Evolutionary conservation across 441 rosid genomes (phyloP).

Genomic region (Croton laevigatus): DNA sequence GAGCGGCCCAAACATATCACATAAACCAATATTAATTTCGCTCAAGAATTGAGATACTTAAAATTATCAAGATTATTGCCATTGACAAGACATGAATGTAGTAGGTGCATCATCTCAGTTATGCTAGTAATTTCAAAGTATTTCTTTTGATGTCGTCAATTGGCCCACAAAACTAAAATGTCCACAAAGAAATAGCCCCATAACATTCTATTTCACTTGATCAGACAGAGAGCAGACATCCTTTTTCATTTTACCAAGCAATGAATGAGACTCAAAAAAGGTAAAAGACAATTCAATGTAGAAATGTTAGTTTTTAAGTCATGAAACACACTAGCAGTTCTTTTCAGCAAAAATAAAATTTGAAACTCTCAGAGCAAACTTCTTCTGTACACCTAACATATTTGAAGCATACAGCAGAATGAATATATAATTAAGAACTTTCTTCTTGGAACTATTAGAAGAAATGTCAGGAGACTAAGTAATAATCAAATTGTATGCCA

Average conservation of each 20-base stretch:
- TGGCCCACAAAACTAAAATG: slow-evolving; percentile 16
- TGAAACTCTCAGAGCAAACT: background rate
- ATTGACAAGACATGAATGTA: slow-evolving; percentile 6
- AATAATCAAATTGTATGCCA: slow-evolving; percentile 6
- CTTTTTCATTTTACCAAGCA: background rate
- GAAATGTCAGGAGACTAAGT: background rate
- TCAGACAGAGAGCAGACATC: background rate
- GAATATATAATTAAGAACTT: background rate
- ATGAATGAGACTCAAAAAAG: background rate
- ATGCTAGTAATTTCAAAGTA: background rate
- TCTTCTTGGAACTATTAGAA: background rate
- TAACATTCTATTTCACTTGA: slow-evolving; percentile 2
- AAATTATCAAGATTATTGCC: background rate
- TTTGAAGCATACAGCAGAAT: background rate
- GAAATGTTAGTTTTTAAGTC: background rate
- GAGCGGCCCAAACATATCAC: background rate
- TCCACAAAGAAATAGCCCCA: background rate
- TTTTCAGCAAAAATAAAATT: background rate
- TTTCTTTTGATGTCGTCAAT: background rate
- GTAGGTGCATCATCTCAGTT: background rate
- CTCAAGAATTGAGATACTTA: background rate
- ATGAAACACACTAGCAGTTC: background rate
- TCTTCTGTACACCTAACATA: background rate
- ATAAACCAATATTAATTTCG: background rate
- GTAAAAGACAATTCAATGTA: background rate